Conservation (phyloP, 2,329 filamentous ascomycete genomes). For the Xylariaceae sp. region DNA sequence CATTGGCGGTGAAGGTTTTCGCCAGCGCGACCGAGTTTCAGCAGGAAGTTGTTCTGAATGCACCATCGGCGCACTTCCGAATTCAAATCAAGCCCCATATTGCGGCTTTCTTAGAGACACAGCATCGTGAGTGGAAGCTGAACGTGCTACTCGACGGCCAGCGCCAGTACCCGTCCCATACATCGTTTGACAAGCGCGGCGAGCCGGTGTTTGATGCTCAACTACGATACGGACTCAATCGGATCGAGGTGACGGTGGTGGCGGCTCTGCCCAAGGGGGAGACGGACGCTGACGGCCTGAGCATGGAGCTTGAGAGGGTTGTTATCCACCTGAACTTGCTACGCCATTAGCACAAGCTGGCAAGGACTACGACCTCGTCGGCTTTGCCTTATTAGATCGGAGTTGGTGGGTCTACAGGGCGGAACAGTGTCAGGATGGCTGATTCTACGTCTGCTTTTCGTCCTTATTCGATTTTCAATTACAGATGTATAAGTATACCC, state of each 20-base stretch:
- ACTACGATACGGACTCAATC: slow-evolving; percentile 69
- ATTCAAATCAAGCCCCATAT: slow-evolving; percentile 68
- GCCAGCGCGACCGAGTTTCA: slow-evolving; percentile 64
- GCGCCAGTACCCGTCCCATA: slow-evolving; percentile 47
- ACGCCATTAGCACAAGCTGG: slow-evolving; percentile 17
- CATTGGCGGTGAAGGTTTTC: slow-evolving; percentile 60
- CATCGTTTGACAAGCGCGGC: slow-evolving; percentile 51
- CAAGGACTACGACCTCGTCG: neutral
- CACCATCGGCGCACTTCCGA: slow-evolving; percentile 64
- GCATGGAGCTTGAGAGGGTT: slow-evolving; percentile 74
- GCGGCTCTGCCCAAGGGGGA: slow-evolving; percentile 62
- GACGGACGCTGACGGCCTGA: slow-evolving; percentile 53
- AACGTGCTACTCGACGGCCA: slow-evolving; percentile 69
- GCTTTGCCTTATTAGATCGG: neutral
- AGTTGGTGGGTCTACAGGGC: neutral
- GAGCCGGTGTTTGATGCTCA: slow-evolving; percentile 73
- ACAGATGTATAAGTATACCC: neutral
- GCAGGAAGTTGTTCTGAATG: slow-evolving; percentile 68
- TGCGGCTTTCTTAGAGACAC: slow-evolving; percentile 55
- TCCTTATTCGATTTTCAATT: neutral
- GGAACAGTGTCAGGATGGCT: neutral
- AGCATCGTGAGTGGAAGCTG: slow-evolving; percentile 67
- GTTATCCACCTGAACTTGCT: slow-evolving; percentile 69
- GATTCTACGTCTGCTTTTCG: neutral
- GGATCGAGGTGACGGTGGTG: slow-evolving; percentile 73